Evolutionary conservation across 2,329 filamentous ascomycete genomes (phyloP).

Genomic region (Fusarium sterilihyphosum): DNA sequence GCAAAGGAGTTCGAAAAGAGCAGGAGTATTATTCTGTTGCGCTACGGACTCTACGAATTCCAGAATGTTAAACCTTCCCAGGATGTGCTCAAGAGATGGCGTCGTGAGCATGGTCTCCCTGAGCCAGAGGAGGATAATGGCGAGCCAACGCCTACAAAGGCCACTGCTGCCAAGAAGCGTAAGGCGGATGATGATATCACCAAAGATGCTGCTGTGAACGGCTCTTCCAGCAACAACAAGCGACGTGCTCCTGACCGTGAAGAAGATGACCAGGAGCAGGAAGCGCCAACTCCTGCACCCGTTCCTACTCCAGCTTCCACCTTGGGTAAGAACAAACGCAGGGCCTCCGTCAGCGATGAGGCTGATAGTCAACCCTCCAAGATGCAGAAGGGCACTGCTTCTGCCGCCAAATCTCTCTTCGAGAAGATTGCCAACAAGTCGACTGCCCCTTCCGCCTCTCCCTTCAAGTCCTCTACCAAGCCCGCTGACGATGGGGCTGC

Average conservation of each 20-base stretch:
- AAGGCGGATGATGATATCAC: constrained; percentile 65
- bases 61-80: constrained; percentile 69
- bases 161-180: constrained; percentile 59
- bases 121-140: constrained; percentile 58
- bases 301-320: constrained; percentile 41
- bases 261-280: constrained; percentile 52
- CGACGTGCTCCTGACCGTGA: constrained; percentile 57
- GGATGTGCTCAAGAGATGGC: constrained; percentile 68
- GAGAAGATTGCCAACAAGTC: constrained; percentile 66
- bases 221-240: constrained; percentile 55
- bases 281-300: constrained; percentile 51
- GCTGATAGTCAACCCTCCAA: constrained; percentile 62
- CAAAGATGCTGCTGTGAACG: constrained; percentile 49
- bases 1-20: constrained; percentile 73
- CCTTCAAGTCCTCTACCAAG: constrained; percentile 47
- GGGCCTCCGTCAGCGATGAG: constrained; percentile 57
- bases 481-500: constrained; percentile 39
- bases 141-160: constrained; percentile 46
- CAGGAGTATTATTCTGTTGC: constrained; percentile 67
- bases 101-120: constrained; percentile 64
- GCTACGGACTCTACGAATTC: constrained; percentile 71
- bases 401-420: constrained; percentile 65
- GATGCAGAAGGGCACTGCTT: constrained; percentile 61
- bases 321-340: constrained; percentile 63
- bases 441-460: constrained; percentile 46